These are phyloP conservation scores for Boletus mariae DNA, from an alignment of 1,284 basidiomycete species.

Conservation along the genomic window DNA sequence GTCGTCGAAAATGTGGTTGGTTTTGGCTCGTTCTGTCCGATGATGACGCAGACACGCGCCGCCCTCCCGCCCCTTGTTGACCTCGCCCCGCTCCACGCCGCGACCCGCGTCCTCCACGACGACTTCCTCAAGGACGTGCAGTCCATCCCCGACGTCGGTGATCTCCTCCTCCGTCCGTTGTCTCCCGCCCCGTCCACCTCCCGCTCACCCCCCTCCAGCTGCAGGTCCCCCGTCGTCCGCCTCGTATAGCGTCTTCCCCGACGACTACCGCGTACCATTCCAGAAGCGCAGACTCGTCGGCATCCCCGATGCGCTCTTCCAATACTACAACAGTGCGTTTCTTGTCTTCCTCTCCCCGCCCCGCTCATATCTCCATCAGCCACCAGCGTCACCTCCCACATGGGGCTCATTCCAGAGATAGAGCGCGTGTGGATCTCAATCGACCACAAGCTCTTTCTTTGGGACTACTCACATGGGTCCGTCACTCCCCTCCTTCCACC, in stretches of 20 bases:
- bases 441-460: conserved; percentile 91
- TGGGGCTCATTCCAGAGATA: conserved; percentile 93
- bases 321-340: conserved; percentile 71
- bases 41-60: conserved; percentile 21
- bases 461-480: conserved; percentile 94
- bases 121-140: conserved; percentile 68
- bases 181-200: conserved; percentile 36
- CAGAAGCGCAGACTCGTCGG: conserved; percentile 72
- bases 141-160: conserved; percentile 68
- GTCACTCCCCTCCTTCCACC: conserved; percentile 24
- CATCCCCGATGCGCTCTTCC: conserved; percentile 82
- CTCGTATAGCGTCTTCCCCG: conserved; percentile 73
- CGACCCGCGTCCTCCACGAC: conserved; percentile 63
- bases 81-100: conserved; percentile 58
- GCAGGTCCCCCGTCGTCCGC: conserved; percentile 63
- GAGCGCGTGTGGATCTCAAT: conserved; percentile 95
- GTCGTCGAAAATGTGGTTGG: neutral
- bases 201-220: conserved; percentile 36
- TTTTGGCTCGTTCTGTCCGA: neutral
- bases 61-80: conserved; percentile 46
- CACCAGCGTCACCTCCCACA: conserved; percentile 60
- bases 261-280: conserved; percentile 77
- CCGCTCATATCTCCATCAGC: conserved; percentile 37
- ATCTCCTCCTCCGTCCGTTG: conserved; percentile 46
- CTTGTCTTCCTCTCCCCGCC: neutral